Base-by-base conservation (phyloP, 2,329 filamentous ascomycete species). In the Metarhizium album region DNA sequence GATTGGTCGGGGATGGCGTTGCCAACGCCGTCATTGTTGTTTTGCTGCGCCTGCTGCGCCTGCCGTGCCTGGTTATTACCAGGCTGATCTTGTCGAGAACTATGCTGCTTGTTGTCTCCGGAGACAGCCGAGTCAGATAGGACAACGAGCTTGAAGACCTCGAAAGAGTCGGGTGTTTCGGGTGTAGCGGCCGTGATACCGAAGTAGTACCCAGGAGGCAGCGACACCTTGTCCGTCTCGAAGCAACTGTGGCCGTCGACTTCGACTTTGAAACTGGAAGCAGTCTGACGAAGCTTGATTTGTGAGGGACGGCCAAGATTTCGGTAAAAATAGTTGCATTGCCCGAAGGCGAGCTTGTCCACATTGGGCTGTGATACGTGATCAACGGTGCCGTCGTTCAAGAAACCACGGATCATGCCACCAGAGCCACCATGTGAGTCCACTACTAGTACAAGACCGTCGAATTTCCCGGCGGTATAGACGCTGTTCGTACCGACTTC, bases 81-180 rank as follows among this genome's bases (percentile, higher is more conserved):
- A 46, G 66, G 59, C 47, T 56, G 52, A 47, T 57, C 55, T 52
- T 58, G 62, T 48, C 46, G 48, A 6, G 51, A 50, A n/a, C 37
- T n/a, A 37, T 49, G 38, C 20, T 48, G 54, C 45, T 52, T 51
- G 27, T 35, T 50, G 46, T 53, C 57, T 48, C 51, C 52, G n/a
- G 48, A 57, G 53, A 54, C 48, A 33, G 55, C 62, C 52, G 59
- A 70, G 60, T 81, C 78, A 11, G 78, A 83, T 62, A 83, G 80
- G 48, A 93, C 80, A 35, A 86, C 76, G 63, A 97, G 79, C 65
- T 91, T 94, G 74, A 90, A 93, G 57, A 95, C 68, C 69, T 98
- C 93, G 62, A 96, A 95, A 4, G 89, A 95, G 70, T 98, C 93
- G 1, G 93, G 90, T 60, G 83, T 90, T 58, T 97, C 91, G 29